Percentiles rank a stretch among this genome's conserved stretches.
phyloP scores from a whole-genome alignment of 352 stramenopile genomes.

The Phytophthora parvispora region DNA sequence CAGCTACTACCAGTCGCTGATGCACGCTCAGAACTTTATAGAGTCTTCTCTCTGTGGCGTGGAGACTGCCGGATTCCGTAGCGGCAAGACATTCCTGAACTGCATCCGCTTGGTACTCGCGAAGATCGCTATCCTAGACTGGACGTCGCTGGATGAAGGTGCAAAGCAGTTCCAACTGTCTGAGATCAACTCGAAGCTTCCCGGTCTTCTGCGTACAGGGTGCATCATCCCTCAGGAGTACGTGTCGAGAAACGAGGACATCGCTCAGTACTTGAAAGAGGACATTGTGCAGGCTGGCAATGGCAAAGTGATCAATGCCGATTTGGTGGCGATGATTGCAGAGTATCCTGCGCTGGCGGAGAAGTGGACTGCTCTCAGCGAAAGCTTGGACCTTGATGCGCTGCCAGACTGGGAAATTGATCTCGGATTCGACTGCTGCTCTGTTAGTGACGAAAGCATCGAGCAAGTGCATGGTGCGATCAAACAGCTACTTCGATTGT shows the following conservation, averaged over 20 bases:
- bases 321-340: conserved; percentile 35
- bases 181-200: conserved; percentile 57
- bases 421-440: conserved; percentile 44
- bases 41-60: conserved; percentile 20
- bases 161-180: conserved; percentile 62
- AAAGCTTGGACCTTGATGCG: conserved; percentile 26
- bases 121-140: conserved; percentile 87
- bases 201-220: conserved; percentile 58
- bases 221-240: conserved; percentile 41
- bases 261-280: conserved; percentile 35
- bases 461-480: conserved; percentile 32
- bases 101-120: conserved; percentile 77
- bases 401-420: conserved; percentile 61
- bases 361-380: conserved; percentile 44
- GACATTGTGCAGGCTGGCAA: conserved; percentile 23
- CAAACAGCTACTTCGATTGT: conserved; percentile 42
- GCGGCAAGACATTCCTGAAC: conserved; percentile 70
- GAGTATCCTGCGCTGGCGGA: conserved; percentile 40
- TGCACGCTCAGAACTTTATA: conserved; percentile 47
- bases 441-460: conserved; percentile 19
- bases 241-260: conserved; percentile 16
- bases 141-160: conserved; percentile 80
- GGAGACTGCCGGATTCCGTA: conserved; percentile 43
- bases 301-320: conserved; percentile 38
- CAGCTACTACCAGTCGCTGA: conserved; percentile 68